Evolutionary conservation across 2,329 filamentous ascomycete species (phyloP), one percentile per base, ranked within the genome.

Genomic region (Drechslerella stenobrocha): DNA sequence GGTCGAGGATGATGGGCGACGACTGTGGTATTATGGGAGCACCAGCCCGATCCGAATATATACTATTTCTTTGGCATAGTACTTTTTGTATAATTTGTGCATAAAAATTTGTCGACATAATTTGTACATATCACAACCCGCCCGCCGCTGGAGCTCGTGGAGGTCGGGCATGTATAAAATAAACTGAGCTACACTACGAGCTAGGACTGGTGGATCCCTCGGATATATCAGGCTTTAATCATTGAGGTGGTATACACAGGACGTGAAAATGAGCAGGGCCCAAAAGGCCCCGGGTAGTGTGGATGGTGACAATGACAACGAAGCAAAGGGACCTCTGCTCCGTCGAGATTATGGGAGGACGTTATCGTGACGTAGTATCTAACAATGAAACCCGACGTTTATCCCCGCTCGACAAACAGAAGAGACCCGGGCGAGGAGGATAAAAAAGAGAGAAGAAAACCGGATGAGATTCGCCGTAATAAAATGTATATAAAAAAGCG

Each of bases 381-480:
- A 66, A 66, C 53, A 58, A 48, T 58, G 61, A 52, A 37, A 65
- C 53, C 47, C 53, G 42, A 53, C 34, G 61, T 53, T 66, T 58
- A 59, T 55, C 48, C 61, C 52, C 53, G 47, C 32, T 53, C 59
- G 48, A 53, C 58, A 50, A 66, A 58, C 50, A 55, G 52, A 44
- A 56, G 60, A 35, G 47, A 52, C 30, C 63, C 63, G 55, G 42
- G 53, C 26, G 52, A 55, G 55, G 55, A 40, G 52, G 56, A 55
- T 23, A 60, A 24, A 46, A 44, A 51, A 66, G 52, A 60, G 51
- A 34, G 52, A 24, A 46, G 37, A 51, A 66, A 52, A 45, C 55
- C 55, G 47, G 44, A 67, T 67, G 55, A 67, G 44, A 67, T 67
- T 67, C 63, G 63, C 63, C 63, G 55, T 67, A 67, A 67, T 60